These are phyloP conservation scores for Calonectria pseudoreteaudii DNA, from an alignment of 2,329 filamentous ascomycete genomes.

Conservation along the genomic window DNA sequence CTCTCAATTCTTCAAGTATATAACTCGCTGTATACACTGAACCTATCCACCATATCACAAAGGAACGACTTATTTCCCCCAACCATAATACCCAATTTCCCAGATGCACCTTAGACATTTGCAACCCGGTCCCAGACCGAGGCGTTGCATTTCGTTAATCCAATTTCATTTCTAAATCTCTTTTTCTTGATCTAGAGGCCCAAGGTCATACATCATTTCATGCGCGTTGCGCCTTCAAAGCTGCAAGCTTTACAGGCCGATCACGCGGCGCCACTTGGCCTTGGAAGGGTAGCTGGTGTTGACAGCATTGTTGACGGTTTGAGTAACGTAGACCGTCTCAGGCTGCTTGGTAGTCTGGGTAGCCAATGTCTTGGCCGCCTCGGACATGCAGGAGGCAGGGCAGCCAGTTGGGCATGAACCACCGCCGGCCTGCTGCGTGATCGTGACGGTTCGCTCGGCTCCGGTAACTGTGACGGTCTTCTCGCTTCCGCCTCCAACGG, in stretches of 20 bases:
- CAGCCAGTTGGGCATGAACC: not conserved
- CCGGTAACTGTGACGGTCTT: slow-evolving; percentile 15
- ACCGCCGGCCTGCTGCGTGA: slow-evolving; percentile 2
- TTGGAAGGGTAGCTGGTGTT: slow-evolving; percentile 6
- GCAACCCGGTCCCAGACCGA: slow-evolving; percentile 18
- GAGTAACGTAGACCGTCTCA: slow-evolving; percentile 42
- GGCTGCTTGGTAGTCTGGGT: slow-evolving; percentile 31
- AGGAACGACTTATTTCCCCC: slow-evolving; percentile 20
- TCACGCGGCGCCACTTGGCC: slow-evolving; percentile 21
- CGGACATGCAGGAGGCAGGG: slow-evolving; percentile 27
- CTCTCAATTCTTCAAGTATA: slow-evolving; percentile 21
- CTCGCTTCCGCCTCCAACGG: slow-evolving; percentile 27
- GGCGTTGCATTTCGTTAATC: slow-evolving; percentile 6
- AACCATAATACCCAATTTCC: not conserved
- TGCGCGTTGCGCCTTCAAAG: not conserved
- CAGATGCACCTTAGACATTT: slow-evolving; percentile 10
- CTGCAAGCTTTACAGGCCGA: slow-evolving; percentile 15
- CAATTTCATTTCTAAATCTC: slow-evolving; percentile 16
- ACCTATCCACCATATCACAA: slow-evolving; percentile 25
- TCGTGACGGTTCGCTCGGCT: slow-evolving; percentile 12
- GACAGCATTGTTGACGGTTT: slow-evolving; percentile 29
- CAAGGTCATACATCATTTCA: slow-evolving; percentile 9
- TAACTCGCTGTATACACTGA: slow-evolving; percentile 16
- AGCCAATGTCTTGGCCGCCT: slow-evolving; percentile 37
- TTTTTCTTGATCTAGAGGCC: slow-evolving; percentile 16